Base-by-base conservation (phyloP, 345 rosid species). In the Physaria fendleri region DNA sequence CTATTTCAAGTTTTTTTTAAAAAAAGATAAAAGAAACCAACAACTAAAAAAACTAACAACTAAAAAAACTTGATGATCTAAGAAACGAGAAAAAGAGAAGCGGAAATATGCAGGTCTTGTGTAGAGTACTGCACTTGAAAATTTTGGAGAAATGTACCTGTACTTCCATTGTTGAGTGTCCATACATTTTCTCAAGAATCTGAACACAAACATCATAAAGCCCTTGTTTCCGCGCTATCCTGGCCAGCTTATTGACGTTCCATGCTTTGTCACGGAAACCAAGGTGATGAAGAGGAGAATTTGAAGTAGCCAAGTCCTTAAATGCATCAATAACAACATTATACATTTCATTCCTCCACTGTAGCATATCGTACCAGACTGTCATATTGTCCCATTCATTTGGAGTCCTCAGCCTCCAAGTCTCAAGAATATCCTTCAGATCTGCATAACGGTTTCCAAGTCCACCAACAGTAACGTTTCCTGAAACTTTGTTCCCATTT, bases 321-420 rank as follows among this genome's bases (percentile, higher is more conserved):
- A 93, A 93, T 17, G 97, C 91, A 68, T 93, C 99, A 23, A 89
- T 87, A 18, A 87, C 91, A 69, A 83, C 82, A 75, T 81, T 93
- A 71, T 89, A 93, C 82, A 87, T 93, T 79, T 93, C 97, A 73
- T 93, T 93, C 69, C 99, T 85, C 99, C 99, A 93, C 53, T 87
- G 95, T 57, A 93, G 89, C 78, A 89, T 78, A 77, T 93, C 99
- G 78, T 78, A 89, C 99, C 97, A 93, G 60, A 83, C 81, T 22
- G 99, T 79, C 97, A 89, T 89, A 69, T 82, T 82, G 84, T 93
- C 97, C 97, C 97, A 93, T 66, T 87, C 91, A 78, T 93, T 93
- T 69, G 97, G 99, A 50, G 90, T 93, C 72, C 99, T 78, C 53
- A 89, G 80, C 71, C 99, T 89, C 99, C 99, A 93, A 47, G 97